Base-by-base conservation (phyloP, 768 basidiomycete genomes). In the Coprinellus micaceus region DNA sequence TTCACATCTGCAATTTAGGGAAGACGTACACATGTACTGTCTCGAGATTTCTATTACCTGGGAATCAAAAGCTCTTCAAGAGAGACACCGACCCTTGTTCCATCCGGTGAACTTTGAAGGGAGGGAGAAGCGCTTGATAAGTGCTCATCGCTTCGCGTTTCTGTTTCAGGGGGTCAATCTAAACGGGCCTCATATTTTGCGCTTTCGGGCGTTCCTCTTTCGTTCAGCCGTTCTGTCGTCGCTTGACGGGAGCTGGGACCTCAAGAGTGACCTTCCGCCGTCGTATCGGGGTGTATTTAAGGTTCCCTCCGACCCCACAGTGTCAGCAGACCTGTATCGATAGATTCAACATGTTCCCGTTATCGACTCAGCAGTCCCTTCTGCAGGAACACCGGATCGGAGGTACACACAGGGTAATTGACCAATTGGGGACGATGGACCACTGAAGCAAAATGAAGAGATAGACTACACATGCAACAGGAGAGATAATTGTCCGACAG, bases 241-340 rank as follows among this genome's bases (percentile, higher is more conserved):
- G 49, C 26, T 4, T 24, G 49, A 37, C n/a, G 19, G 47, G 9
- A 19, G 13, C 26, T 51, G 33, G 12, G 11, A 51, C 5, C 40
- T 43, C 40, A 21, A 43, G n/a, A 21, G 17, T 15, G 29, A 21
- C 10, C 30, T 13, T 36, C 30, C 30, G 49, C 49, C 49, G 49
- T 37, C 12, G 49, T 51, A 51, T 51, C 29, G 49, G 30, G 19
- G 29, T 37, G 30, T 13, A 36, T n/a, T 51, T 37, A 37, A 51
- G 33, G 11, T 37, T 51, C 49, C 49, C 13, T 51, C 49, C 49
- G 49, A 51, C 11, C n/a, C 19, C 45, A 51, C 26, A 29, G 19
- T 22, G 49, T 51, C 49, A 51, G 49, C 49, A 51, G 49, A 51
- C 49, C 30, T 9, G 29, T 30, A 48, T 48, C 49, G 49, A 51